phyloP scores from a whole-genome alignment of 2,329 filamentous ascomycete species.

The Chaetomium sp. region DNA sequence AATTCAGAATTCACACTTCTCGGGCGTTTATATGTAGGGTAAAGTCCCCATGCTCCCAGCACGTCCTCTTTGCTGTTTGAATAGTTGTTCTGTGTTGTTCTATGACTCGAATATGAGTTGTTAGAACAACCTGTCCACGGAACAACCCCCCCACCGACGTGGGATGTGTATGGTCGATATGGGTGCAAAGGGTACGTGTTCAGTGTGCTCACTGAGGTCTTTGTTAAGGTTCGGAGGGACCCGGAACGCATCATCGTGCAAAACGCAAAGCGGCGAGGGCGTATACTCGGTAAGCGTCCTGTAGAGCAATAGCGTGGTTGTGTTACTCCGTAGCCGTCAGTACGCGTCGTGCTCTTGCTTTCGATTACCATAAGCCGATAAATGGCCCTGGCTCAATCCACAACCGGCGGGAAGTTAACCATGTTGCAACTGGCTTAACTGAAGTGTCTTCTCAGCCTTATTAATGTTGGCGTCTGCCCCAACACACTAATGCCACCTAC shows the following conservation, averaged over 20 bases:
- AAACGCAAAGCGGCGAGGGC: neutral
- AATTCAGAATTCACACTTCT: neutral
- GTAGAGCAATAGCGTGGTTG: neutral
- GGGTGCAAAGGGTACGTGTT: neutral
- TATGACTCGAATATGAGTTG: neutral
- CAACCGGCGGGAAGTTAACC: no score
- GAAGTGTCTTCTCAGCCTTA: no score
- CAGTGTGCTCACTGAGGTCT: neutral
- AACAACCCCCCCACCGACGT: neutral
- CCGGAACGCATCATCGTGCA: neutral
- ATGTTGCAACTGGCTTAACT: no score
- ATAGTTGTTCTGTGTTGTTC: neutral
- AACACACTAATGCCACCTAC: no score
- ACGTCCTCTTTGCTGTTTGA: neutral
- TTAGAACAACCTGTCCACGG: neutral
- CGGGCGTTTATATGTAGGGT: neutral
- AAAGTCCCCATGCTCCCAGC: neutral
- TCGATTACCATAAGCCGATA: no score
- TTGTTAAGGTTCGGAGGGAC: neutral
- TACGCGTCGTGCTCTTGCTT: no score
- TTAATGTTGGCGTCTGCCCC: no score
- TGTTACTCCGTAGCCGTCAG: neutral
- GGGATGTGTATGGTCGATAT: neutral
- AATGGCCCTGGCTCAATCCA: no score
- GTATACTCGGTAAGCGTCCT: neutral